Evolutionary conservation across 164 flowering plant genomes (phyloP).

Genomic region (Vitis vinifera): ASM3070453v1 NC_081821.1:10731501-10732000

Average conservation of each 20-base stretch:
- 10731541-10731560: constrained; percentile 29
- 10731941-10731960: constrained; percentile 11
- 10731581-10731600: constrained; percentile 10
- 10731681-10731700: constrained; percentile 19
- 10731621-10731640: constrained; percentile 11
- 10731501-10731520: constrained; percentile 13
- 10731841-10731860: constrained; percentile 21
- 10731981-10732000: constrained; percentile 48
- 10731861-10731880: constrained; percentile 32
- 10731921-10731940: constrained; percentile 24
- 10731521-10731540: constrained; percentile 24
- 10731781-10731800: constrained; percentile 40
- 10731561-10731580: constrained; percentile 23
- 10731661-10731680: constrained; percentile 4
- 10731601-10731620: not conserved
- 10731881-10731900: constrained; percentile 33
- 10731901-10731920: constrained; percentile 31
- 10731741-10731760: constrained; percentile 35
- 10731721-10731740: constrained; percentile 43
- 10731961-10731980: constrained; percentile 11
- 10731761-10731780: constrained; percentile 25
- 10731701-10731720: constrained; percentile 8
- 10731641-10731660: not conserved
- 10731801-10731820: constrained; percentile 37
- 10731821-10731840: constrained; percentile 26